Evolutionary conservation across 306 rosid species (phyloP).

Genomic region (Pyrus pyrifolia): DNA sequence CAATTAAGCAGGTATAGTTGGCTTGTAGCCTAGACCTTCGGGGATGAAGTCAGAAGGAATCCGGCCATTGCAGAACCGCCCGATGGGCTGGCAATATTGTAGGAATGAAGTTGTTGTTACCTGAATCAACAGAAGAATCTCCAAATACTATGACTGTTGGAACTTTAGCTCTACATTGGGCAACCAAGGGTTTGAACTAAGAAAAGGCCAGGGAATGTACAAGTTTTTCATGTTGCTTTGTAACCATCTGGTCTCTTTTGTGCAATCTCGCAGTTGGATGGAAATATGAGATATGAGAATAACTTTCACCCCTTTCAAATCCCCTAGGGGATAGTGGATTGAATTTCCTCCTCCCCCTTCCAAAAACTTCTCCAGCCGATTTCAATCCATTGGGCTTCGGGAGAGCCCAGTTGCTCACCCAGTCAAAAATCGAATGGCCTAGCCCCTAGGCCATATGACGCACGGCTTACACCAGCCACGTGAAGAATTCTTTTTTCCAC

Average conservation of each 20-base stretch:
- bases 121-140: conserved; percentile 65
- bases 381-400: no score
- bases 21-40: conserved; percentile 46
- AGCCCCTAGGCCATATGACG: no score
- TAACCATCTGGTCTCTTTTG: background rate
- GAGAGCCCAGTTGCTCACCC: no score
- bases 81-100: conserved; percentile 44
- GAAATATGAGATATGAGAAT: background rate
- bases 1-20: conserved; percentile 46
- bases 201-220: conserved; percentile 7
- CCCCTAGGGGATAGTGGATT: no score
- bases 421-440: no score
- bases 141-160: conserved; percentile 56
- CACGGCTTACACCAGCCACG: no score
- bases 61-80: conserved; percentile 57
- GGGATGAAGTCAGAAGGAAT: conserved; percentile 49
- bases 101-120: conserved; percentile 69
- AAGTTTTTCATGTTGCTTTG: conserved; percentile 21
- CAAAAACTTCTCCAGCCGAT: no score
- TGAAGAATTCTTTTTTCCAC: no score
- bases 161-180: conserved; percentile 23
- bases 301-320: no score
- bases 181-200: conserved; percentile 12
- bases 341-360: no score
- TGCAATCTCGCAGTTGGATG: background rate